Percentiles rank a stretch among this genome's conserved stretches.
These are phyloP conservation scores for Penicillium digitatum DNA, from an alignment of 2,329 filamentous ascomycete species.

Conservation along the genomic window DNA sequence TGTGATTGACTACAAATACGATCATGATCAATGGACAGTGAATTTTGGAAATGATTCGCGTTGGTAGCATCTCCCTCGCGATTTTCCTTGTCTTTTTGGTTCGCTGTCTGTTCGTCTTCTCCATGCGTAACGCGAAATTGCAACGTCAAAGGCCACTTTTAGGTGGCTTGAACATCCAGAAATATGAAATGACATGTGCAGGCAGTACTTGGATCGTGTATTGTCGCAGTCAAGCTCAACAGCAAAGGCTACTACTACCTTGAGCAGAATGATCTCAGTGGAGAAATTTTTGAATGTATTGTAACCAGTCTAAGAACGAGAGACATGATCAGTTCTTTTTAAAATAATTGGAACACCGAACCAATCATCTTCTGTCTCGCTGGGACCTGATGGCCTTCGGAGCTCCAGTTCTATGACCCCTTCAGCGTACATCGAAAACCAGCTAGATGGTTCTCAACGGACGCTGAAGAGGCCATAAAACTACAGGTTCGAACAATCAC, in stretches of 20 bases:
- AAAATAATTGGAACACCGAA: neutral
- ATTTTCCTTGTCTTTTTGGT: neutral
- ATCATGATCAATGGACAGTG: neutral
- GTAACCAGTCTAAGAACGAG: neutral
- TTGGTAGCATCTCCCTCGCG: neutral
- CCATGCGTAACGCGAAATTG: neutral
- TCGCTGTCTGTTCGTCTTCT: neutral
- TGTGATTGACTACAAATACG: neutral
- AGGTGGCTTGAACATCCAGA: neutral
- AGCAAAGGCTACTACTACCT: neutral
- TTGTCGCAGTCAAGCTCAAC: neutral
- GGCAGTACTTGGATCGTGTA: neutral
- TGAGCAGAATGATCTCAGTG: neutral
- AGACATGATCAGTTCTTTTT: neutral
- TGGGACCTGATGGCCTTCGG: neutral
- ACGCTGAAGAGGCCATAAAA: constrained; percentile 10
- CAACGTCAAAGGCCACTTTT: neutral
- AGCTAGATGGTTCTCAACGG: constrained; percentile 2
- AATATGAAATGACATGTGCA: neutral
- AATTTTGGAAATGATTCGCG: neutral
- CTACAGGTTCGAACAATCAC: neutral
- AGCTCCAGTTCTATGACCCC: neutral
- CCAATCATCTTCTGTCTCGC: neutral
- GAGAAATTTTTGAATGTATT: neutral
- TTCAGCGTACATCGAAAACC: constrained; percentile 12